Conservation (phyloP, 305 asterid species). For the Fraxinus platypoda region DNA sequence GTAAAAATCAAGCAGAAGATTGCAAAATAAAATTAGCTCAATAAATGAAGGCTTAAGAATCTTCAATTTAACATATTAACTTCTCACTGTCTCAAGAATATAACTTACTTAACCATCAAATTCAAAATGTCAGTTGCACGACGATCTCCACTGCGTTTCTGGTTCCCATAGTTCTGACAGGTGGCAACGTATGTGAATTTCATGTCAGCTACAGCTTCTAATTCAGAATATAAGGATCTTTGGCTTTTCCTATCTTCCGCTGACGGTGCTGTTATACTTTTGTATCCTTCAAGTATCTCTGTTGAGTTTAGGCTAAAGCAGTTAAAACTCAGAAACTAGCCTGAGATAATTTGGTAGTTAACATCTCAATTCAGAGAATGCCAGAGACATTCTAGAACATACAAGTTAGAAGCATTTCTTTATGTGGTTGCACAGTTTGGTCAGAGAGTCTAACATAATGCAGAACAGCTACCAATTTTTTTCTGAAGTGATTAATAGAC, state of each 20-base stretch:
- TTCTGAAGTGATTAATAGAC: background rate
- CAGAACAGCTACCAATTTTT: background rate
- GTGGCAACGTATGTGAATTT: constrained; percentile 98
- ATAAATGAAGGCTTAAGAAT: constrained; percentile 9
- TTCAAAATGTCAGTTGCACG: constrained; percentile 97
- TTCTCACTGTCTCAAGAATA: constrained; percentile 4
- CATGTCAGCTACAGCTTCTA: constrained; percentile 98
- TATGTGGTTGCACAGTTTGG: background rate
- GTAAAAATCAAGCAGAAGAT: constrained; percentile 28
- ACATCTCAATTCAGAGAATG: background rate
- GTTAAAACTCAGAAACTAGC: constrained; percentile 16
- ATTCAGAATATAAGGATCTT: constrained; percentile 84
- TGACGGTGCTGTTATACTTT: constrained; percentile 66
- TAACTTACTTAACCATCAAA: constrained; percentile 96
- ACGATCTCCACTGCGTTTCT: constrained; percentile 94
- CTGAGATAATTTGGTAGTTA: background rate
- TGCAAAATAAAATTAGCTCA: constrained; percentile 21
- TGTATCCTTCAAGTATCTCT: constrained; percentile 93
- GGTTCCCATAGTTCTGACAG: constrained; percentile 97
- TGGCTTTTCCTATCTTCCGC: constrained; percentile 87
- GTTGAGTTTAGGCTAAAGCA: constrained; percentile 28
- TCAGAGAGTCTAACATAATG: constrained; percentile 4
- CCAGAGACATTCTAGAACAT: background rate
- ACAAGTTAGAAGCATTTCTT: constrained; percentile 4
- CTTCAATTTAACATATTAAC: background rate